Evolutionary conservation across 1,139 yeast genomes (phyloP).

Genomic region (Geotrichum armillariae): DNA sequence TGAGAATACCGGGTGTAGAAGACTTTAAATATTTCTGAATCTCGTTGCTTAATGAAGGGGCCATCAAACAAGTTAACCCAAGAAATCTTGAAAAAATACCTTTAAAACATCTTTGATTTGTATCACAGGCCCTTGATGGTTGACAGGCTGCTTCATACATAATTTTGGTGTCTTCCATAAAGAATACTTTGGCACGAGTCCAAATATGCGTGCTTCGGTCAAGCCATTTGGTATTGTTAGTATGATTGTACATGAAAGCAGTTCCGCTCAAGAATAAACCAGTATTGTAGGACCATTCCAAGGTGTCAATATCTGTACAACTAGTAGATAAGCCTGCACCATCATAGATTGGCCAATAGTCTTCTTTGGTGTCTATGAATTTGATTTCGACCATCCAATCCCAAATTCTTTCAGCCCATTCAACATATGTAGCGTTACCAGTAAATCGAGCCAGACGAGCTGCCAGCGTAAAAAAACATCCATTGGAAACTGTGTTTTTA

Average conservation of each 20-base stretch:
- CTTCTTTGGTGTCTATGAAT: constrained; percentile 49
- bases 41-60: constrained; percentile 17
- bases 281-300: constrained; percentile 87
- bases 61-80: constrained; percentile 47
- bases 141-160: constrained; percentile 87
- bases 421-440: constrained; percentile 64
- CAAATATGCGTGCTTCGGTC: constrained; percentile 44
- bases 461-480: constrained; percentile 84
- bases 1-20: constrained; percentile 79
- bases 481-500: constrained; percentile 87
- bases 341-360: constrained; percentile 57
- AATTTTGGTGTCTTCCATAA: constrained; percentile 54
- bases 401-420: constrained; percentile 77
- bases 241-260: constrained; percentile 77
- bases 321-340: constrained; percentile 68
- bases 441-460: constrained; percentile 87
- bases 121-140: constrained; percentile 59
- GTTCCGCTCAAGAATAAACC: constrained; percentile 79
- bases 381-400: constrained; percentile 75
- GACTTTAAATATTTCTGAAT: constrained; percentile 55
- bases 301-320: constrained; percentile 58
- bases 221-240: constrained; percentile 69
- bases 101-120: constrained; percentile 87
- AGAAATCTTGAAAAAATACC: constrained; percentile 77
- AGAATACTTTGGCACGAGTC: constrained; percentile 53